Evolutionary conservation across 345 rosid species (phyloP).

Genomic region (Linum tenue): DNA sequence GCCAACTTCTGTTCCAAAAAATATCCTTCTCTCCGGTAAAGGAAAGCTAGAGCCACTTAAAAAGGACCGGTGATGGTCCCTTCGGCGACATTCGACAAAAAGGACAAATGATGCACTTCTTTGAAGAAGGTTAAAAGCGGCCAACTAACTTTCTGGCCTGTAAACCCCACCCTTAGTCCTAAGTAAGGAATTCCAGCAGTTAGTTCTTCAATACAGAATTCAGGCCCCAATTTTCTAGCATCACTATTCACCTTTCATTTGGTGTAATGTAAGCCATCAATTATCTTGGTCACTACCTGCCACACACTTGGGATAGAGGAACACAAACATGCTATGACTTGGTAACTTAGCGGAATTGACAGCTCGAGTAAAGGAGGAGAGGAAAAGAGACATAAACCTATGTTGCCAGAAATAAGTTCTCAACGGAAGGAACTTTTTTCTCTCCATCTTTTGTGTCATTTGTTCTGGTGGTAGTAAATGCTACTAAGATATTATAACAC

Average conservation of each 20-base stretch:
- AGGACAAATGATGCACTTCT: too few species aligned
- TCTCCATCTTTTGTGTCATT: not conserved
- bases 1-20: too few species aligned
- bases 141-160: too few species aligned
- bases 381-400: not conserved
- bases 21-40: too few species aligned
- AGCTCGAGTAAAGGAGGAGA: not conserved
- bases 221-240: too few species aligned
- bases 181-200: too few species aligned
- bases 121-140: too few species aligned
- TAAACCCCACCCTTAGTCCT: too few species aligned
- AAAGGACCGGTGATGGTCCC: too few species aligned
- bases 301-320: not conserved
- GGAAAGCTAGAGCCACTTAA: too few species aligned
- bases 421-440: not conserved
- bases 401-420: not conserved
- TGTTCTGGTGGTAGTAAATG: not conserved
- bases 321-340: not conserved
- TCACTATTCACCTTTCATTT: not conserved
- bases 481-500: not conserved
- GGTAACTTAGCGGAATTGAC: not conserved
- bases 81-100: too few species aligned
- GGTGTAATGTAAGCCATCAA: not conserved
- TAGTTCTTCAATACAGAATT: too few species aligned
- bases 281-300: not conserved